These are phyloP conservation scores for Myxozyma sirexii DNA, from an alignment of 805 yeast genomes.

Conservation along the genomic window DNA sequence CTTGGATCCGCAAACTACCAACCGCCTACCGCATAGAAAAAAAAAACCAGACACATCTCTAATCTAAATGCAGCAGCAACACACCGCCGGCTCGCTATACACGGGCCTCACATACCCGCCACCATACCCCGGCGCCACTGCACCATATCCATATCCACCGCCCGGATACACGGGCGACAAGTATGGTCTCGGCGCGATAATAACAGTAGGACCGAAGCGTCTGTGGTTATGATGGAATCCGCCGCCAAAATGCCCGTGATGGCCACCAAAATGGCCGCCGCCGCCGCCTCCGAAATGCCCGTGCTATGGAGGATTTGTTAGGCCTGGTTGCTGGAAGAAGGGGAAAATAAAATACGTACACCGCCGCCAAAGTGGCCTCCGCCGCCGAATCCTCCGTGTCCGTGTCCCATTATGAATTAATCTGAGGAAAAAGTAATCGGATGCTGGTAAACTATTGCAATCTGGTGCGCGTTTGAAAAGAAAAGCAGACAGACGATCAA, in stretches of 20 bases:
- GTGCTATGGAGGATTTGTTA: slow-evolving; percentile 3
- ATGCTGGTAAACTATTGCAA: no score
- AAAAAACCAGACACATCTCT: no score
- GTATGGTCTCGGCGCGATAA: slow-evolving; percentile 30
- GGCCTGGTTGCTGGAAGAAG: not conserved
- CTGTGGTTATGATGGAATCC: slow-evolving; percentile 20
- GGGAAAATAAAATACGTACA: not conserved
- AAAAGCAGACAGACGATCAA: no score
- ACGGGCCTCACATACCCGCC: slow-evolving; percentile 15
- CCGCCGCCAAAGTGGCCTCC: slow-evolving; percentile 17
- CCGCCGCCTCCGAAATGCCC: slow-evolving; percentile 13
- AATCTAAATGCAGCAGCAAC: slow-evolving; percentile 28
- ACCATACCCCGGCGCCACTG: slow-evolving; percentile 8
- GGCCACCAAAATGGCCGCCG: slow-evolving; percentile 24
- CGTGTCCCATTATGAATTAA: slow-evolving; percentile 15
- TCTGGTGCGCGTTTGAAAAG: no score
- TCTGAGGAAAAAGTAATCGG: not conserved
- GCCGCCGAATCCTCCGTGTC: slow-evolving; percentile 17
- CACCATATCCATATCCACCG: slow-evolving; percentile 30
- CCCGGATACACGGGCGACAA: slow-evolving; percentile 17
- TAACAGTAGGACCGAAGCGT: slow-evolving; percentile 29
- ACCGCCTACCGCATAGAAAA: no score
- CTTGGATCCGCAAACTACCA: no score
- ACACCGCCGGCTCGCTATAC: slow-evolving; percentile 19
- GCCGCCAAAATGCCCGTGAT: slow-evolving; percentile 16